Evolutionary conservation across 2,329 filamentous ascomycete genomes (phyloP), one percentile per base, ranked within the genome.

Genomic region (Alternaria ethzedia): DNA sequence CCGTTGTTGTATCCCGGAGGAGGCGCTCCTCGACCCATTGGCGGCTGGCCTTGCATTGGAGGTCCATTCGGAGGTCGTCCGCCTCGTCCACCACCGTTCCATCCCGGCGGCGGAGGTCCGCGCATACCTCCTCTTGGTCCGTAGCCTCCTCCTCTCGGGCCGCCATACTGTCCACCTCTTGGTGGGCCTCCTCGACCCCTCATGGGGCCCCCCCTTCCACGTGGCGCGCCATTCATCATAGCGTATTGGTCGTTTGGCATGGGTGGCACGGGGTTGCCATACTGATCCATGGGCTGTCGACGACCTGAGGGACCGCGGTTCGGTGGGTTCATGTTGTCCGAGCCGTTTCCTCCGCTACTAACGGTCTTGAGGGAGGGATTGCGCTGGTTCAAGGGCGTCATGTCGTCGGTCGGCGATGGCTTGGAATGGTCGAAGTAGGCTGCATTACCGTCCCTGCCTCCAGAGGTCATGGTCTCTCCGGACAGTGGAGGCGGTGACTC

Each of bases 301-400:
- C 77, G 78, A 11, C 77, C 79, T 13, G 75, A 75, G 43, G 78
- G 78, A 44, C 72, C 73, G 61, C 81, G 81, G 17, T 78, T 77
- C 25, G 78, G 78, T 49, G 77, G 75, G 28, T 68, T 64, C 57
- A 77, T 76, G 50, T 66, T 67, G 25, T 78, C 76, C 13, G 85
- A 54, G 72, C 79, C 70, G 80, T 84, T 73, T 79, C 79, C 71
- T 71, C 75, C 65, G 80, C 81, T 80, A 66, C 82, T 86, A 20
- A 84, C 85, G 4, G 86, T 87, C 69, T 84, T 83, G 43, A 90
- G 85, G 17, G 87, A 87, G 3, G 89, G 88, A 58, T 88, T 89
- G 54, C 86, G 83, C 8, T 87, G 84, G 17, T 91, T 94, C 62
- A 94, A 81, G 1, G 91, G 91, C 15, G 91, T 86, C 59, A 86